phyloP scores from a whole-genome alignment of 2,329 filamentous ascomycete genomes.

The Aspergillus transmontanensis region DNA sequence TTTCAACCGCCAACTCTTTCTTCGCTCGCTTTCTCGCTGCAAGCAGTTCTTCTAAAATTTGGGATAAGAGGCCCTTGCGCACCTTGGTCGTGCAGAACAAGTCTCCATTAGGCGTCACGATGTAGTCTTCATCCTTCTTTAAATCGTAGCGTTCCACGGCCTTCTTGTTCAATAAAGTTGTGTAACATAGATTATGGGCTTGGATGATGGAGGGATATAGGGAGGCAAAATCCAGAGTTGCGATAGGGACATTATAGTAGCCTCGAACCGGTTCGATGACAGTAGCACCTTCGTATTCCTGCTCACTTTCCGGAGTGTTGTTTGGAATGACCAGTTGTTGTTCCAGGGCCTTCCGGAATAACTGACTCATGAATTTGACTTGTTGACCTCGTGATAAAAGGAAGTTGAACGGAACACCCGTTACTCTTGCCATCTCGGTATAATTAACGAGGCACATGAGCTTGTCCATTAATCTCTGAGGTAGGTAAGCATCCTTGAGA shows the following conservation, averaged over 20 bases:
- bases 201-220: constrained; percentile 99
- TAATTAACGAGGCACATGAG: constrained; percentile 98
- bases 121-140: constrained; percentile 91
- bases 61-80: constrained; percentile 86
- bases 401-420: constrained; percentile 95
- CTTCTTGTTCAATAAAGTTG: constrained; percentile 80
- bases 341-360: constrained; percentile 92
- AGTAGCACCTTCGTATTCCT: constrained; percentile 96
- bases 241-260: constrained; percentile 93
- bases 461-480: constrained; percentile 94
- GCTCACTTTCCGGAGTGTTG: constrained; percentile 70
- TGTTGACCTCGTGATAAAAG: constrained; percentile 91
- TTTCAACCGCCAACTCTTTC: constrained; percentile 83
- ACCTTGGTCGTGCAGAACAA: constrained; percentile 86
- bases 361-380: constrained; percentile 94
- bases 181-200: constrained; percentile 97
- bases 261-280: constrained; percentile 94
- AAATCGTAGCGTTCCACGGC: constrained; percentile 75
- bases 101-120: constrained; percentile 92
- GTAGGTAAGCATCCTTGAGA: constrained; percentile 94
- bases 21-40: constrained; percentile 94
- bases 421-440: constrained; percentile 99
- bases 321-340: constrained; percentile 95
- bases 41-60: constrained; percentile 93
- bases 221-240: constrained; percentile 97